These are phyloP conservation scores for Porcisia deanei DNA, from an alignment of 208 protist genomes.

Conservation along the genomic window DNA sequence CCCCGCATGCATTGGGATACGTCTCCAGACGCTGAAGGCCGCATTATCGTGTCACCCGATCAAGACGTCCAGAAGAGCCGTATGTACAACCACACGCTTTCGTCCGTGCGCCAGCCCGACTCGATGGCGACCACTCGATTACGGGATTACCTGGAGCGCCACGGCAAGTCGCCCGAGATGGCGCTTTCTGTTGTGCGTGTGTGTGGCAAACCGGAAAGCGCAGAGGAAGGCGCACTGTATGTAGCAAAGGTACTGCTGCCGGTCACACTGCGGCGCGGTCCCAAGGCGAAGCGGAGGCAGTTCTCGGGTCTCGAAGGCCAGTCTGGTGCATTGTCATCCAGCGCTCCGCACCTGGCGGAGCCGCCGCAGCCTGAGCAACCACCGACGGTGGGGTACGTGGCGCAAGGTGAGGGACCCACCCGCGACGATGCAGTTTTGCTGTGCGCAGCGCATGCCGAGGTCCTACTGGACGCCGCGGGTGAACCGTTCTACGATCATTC, in stretches of 20 bases:
- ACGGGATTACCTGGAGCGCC: conserved; percentile 86
- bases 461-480: conserved; percentile 79
- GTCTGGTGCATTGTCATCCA: not conserved
- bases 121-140: conserved; percentile 45
- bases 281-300: not conserved
- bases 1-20: conserved; percentile 65
- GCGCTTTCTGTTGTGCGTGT: conserved; percentile 12
- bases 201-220: not conserved
- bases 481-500: conserved; percentile 73
- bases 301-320: not conserved
- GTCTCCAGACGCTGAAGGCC: conserved; percentile 53
- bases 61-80: conserved; percentile 20
- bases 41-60: conserved; percentile 71
- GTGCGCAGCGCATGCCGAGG: conserved; percentile 84
- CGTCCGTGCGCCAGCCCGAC: conserved; percentile 70
- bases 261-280: conserved; percentile 16
- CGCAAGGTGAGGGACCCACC: conserved; percentile 76
- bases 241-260: conserved; percentile 39
- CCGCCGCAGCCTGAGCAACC: not conserved
- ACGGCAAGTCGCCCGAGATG: conserved; percentile 66
- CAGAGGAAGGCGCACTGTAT: conserved; percentile 22
- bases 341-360: not conserved
- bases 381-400: conserved; percentile 24
- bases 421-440: conserved; percentile 62
- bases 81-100: conserved; percentile 83